These are phyloP conservation scores for Poteriospumella lacustris DNA, from an alignment of 108 stramenopile species.

Conservation along the genomic window DNA sequence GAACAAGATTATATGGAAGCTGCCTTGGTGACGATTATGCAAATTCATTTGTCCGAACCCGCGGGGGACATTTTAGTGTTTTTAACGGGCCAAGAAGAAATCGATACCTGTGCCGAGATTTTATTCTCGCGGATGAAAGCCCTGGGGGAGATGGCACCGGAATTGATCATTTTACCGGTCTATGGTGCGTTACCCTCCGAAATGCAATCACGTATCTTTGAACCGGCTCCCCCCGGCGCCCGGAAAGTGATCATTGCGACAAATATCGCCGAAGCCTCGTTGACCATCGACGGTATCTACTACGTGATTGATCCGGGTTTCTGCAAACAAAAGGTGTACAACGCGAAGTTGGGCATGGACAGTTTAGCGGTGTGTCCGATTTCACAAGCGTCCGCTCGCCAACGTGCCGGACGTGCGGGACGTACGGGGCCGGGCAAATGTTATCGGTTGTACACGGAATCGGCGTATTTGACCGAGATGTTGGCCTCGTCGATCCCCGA, in stretches of 20 bases:
- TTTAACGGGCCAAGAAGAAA: constrained; percentile 97
- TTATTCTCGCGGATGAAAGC: constrained; percentile 91
- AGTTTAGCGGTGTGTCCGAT: constrained; percentile 91
- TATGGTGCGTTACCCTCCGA: constrained; percentile 93
- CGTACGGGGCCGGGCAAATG: constrained; percentile 97
- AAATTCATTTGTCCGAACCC: constrained; percentile 92
- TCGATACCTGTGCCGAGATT: constrained; percentile 95
- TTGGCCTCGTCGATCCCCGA: constrained; percentile 85
- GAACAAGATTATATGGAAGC: constrained; percentile 94
- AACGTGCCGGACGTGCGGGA: constrained; percentile 89
- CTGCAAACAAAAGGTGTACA: constrained; percentile 93
- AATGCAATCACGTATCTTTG: constrained; percentile 98
- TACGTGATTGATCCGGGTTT: constrained; percentile 99
- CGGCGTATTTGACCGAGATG: constrained; percentile 87
- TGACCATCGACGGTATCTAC: constrained; percentile 98
- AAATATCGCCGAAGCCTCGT: constrained; percentile 96
- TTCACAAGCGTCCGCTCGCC: constrained; percentile 85
- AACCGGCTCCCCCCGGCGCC: constrained; percentile 84
- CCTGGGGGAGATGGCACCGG: constrained; percentile 86
- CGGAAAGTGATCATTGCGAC: constrained; percentile 95
- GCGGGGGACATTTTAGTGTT: constrained; percentile 93
- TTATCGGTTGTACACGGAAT: constrained; percentile 93
- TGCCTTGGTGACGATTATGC: constrained; percentile 87
- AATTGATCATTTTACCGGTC: constrained; percentile 91
- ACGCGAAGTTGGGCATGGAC: constrained; percentile 96